Percentiles rank a stretch among this genome's conserved stretches.
Evolutionary conservation across 1,139 yeast genomes (phyloP).

Genomic region (Sugiyamaella neomexicana): DNA sequence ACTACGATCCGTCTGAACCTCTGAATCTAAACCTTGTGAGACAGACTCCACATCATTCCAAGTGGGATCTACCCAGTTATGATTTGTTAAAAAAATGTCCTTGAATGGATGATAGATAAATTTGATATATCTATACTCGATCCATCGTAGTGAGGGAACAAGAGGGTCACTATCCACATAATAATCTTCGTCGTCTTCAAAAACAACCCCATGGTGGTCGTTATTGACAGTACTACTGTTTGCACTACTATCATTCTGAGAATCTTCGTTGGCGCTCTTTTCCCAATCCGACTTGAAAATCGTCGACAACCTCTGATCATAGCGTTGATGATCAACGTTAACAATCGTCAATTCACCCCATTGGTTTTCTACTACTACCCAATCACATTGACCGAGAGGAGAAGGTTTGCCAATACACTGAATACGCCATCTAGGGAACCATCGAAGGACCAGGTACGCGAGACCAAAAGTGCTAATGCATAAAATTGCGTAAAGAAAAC

Average conservation of each 20-base stretch:
- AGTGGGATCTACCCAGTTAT: constrained; percentile 76
- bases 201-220: constrained; percentile 27
- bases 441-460: constrained; percentile 68
- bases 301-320: constrained; percentile 69
- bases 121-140: constrained; percentile 79
- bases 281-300: constrained; percentile 49
- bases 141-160: constrained; percentile 63
- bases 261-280: constrained; percentile 12
- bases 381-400: constrained; percentile 79
- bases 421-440: constrained; percentile 81
- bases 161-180: constrained; percentile 54
- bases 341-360: constrained; percentile 78
- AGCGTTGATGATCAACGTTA: constrained; percentile 56
- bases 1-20: constrained; percentile 64
- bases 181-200: constrained; percentile 33
- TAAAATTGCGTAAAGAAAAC: constrained; percentile 51
- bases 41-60: constrained; percentile 66
- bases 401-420: constrained; percentile 62
- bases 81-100: constrained; percentile 79
- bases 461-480: constrained; percentile 67
- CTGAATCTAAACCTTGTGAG: constrained; percentile 71
- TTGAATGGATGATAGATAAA: constrained; percentile 83
- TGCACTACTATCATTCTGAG: constrained; percentile 11
- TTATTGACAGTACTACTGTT: constrained; percentile 10
- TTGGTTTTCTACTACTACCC: constrained; percentile 94